Evolutionary conservation across 2,329 filamentous ascomycete species (phyloP).

Genomic region (Alternaria hordeiaustralica): DNA sequence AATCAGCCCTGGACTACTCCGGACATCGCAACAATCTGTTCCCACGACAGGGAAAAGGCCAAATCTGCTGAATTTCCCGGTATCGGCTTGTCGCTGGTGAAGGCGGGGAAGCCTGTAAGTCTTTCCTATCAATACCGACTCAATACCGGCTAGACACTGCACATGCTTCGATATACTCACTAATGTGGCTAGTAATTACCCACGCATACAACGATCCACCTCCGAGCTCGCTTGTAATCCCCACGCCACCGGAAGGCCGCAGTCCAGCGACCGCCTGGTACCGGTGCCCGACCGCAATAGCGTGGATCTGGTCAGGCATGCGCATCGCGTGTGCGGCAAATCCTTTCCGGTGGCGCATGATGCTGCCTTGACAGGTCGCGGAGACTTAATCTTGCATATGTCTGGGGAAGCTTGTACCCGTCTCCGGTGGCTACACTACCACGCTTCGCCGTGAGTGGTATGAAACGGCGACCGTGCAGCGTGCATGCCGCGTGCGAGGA

Average conservation of each 20-base stretch:
- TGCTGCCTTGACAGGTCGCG: slow-evolving; percentile 20
- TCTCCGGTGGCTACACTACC: slow-evolving; percentile 17
- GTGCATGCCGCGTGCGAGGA: slow-evolving; percentile 12
- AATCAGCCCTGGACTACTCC: background rate
- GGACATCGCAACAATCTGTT: background rate
- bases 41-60: background rate
- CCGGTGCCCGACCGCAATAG: slow-evolving; percentile 3
- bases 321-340: slow-evolving; percentile 1
- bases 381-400: slow-evolving; percentile 11
- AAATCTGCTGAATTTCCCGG: background rate
- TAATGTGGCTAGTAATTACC: background rate
- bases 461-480: slow-evolving; percentile 20
- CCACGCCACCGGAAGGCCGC: background rate
- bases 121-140: background rate
- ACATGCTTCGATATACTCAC: background rate
- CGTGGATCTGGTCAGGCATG: slow-evolving; percentile 18
- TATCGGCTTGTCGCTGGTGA: background rate
- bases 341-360: slow-evolving; percentile 2
- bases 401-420: slow-evolving; percentile 30
- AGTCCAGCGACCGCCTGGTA: slow-evolving; percentile 4
- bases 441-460: slow-evolving; percentile 20
- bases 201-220: background rate
- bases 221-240: background rate
- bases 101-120: background rate
- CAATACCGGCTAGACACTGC: background rate